Percentiles rank a stretch among this genome's conserved stretches.
Evolutionary conservation across 139 green algal genomes (phyloP).

Genomic region (Coelastrella sp.): DNA sequence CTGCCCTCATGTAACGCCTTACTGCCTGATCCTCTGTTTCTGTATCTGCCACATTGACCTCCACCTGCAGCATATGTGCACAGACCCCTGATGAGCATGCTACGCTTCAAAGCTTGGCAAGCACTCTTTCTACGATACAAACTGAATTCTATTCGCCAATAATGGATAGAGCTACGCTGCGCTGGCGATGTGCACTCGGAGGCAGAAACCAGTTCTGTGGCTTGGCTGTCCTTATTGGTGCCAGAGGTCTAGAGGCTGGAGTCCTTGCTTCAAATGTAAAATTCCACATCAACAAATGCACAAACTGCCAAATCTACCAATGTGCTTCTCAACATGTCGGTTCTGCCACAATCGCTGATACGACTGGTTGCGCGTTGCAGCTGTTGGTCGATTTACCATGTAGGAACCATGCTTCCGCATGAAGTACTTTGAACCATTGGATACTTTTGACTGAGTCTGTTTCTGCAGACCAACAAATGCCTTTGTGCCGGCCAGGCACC

Average conservation of each 20-base stretch:
- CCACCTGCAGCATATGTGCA: too few species aligned
- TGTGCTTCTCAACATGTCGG: neutral
- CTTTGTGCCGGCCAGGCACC: conserved; percentile 33
- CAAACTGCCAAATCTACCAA: neutral
- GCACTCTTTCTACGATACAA: too few species aligned
- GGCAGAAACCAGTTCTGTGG: neutral
- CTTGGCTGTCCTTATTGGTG: neutral
- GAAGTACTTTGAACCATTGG: conserved; percentile 49
- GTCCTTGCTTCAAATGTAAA: neutral
- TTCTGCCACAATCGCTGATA: neutral
- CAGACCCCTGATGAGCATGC: too few species aligned
- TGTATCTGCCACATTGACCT: conserved; percentile 64
- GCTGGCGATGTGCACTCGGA: too few species aligned
- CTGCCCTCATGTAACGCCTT: conserved; percentile 69
- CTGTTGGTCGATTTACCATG: conserved; percentile 63
- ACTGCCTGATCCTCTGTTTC: conserved; percentile 74
- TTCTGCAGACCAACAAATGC: conserved; percentile 1
- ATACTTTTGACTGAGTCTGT: neutral
- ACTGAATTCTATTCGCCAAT: too few species aligned
- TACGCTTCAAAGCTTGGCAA: too few species aligned
- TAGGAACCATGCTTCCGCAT: conserved; percentile 58
- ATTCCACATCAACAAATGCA: too few species aligned
- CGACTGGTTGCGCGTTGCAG: neutral
- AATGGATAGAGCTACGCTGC: too few species aligned
- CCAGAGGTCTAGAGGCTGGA: neutral